These are phyloP conservation scores for Cucurbita ficifolia DNA, from an alignment of 306 rosid genomes.

Conservation along the genomic window DNA sequence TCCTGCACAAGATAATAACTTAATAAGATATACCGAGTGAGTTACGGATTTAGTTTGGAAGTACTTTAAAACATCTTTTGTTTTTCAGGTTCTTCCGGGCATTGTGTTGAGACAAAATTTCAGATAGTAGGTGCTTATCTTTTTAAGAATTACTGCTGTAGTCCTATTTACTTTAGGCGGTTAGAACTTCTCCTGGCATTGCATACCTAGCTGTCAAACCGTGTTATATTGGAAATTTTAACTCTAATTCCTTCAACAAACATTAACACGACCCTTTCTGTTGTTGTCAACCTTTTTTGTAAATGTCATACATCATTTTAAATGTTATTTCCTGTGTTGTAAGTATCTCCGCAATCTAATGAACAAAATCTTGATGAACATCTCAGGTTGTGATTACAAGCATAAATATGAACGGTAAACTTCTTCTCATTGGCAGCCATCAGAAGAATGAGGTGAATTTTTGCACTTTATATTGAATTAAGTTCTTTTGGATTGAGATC, in stretches of 20 bases:
- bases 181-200: neutral
- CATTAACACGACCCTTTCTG: neutral
- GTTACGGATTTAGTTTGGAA: neutral
- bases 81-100: neutral
- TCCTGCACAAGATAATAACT: neutral
- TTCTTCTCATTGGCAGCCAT: slow-evolving; percentile 49
- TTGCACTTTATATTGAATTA: neutral
- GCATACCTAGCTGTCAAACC: neutral
- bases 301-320: neutral
- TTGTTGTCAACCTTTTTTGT: neutral
- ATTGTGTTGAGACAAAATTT: neutral
- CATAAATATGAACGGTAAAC: slow-evolving; percentile 37
- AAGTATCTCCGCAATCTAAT: neutral
- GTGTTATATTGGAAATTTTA: neutral
- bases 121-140: neutral
- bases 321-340: neutral
- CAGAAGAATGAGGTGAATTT: slow-evolving; percentile 28
- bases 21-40: neutral
- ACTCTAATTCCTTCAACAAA: neutral
- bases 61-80: neutral
- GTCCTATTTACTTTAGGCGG: neutral
- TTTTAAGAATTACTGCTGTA: neutral
- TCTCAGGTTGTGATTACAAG: slow-evolving; percentile 68
- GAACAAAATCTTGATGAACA: neutral
- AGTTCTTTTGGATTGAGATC: neutral